Percentiles rank a stretch among this genome's conserved stretches.
phyloP scores from a whole-genome alignment of 176 grass and related monocot species.

The Aegilops sharonensis region DNA sequence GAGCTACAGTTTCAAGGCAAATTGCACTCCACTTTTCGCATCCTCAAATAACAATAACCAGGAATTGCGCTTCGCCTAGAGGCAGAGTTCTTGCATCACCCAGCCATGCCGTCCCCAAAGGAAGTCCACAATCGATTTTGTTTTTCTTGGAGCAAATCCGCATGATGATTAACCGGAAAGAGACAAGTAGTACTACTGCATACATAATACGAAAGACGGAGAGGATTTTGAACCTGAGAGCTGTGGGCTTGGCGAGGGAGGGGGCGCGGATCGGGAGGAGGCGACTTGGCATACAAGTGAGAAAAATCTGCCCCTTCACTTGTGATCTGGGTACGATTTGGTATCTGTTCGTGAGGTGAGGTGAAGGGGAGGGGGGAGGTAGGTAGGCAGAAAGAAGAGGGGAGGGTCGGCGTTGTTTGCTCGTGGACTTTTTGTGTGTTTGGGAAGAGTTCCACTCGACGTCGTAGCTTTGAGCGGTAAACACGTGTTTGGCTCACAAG shows the following conservation, averaged over 20 bases:
- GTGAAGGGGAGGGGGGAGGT: background rate
- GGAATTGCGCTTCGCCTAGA: background rate
- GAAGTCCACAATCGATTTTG: background rate
- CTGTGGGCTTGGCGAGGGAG: background rate
- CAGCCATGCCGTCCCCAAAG: background rate
- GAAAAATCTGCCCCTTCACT: background rate
- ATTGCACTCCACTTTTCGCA: background rate
- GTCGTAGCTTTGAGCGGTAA: too few species aligned
- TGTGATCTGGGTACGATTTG: background rate
- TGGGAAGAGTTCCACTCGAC: too few species aligned
- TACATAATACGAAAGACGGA: background rate
- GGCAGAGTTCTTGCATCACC: background rate
- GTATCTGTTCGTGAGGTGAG: background rate
- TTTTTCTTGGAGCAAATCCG: constrained; percentile 11
- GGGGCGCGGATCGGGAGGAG: background rate
- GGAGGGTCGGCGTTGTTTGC: background rate
- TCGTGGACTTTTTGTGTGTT: too few species aligned
- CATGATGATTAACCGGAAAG: background rate
- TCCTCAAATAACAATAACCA: background rate
- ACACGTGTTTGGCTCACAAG: too few species aligned
- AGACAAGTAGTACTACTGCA: background rate
- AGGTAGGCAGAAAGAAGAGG: background rate
- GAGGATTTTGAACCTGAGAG: constrained; percentile 19
- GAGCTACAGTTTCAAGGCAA: background rate
- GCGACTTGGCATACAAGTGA: constrained; percentile 3